phyloP scores from a whole-genome alignment of 495 filamentous ascomycete species.

The Aspergillus avenaceus region DNA sequence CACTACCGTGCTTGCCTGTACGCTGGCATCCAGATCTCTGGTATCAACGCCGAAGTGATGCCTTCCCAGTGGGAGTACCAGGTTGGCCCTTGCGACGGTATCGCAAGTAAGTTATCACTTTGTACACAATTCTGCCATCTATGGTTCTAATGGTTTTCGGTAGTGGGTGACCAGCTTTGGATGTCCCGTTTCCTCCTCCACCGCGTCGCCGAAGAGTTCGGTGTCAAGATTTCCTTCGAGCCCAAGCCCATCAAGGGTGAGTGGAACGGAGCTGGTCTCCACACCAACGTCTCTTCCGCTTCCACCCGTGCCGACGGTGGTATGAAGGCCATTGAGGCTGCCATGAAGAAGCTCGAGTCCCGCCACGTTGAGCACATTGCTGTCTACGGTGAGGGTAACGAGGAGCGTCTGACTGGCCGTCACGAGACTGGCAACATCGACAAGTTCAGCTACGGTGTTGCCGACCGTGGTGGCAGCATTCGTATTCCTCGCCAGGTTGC shows the following conservation, averaged over 20 bases:
- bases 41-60: conserved; percentile 99
- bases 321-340: conserved; percentile 85
- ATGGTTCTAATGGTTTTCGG: conserved; percentile 8
- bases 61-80: conserved; percentile 99
- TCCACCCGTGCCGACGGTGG: conserved; percentile 87
- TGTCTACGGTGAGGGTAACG: conserved; percentile 96
- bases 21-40: conserved; percentile 88
- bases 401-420: conserved; percentile 81
- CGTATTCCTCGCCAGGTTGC: conserved; percentile 89
- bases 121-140: conserved; percentile 7
- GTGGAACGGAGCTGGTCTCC: conserved; percentile 99
- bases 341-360: conserved; percentile 82
- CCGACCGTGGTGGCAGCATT: conserved; percentile 90
- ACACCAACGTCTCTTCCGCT: conserved; percentile 89
- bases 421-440: conserved; percentile 96
- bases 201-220: conserved; percentile 96
- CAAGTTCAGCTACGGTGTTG: conserved; percentile 90
- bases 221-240: conserved; percentile 90
- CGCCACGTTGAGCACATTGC: conserved; percentile 94
- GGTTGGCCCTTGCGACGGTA: conserved; percentile 89
- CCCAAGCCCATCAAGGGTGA: conserved; percentile 98
- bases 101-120: conserved; percentile 58
- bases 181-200: conserved; percentile 92
- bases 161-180: conserved; percentile 97
- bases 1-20: conserved; percentile 98